Evolutionary conservation across 1,139 yeast species (phyloP).

Genomic region (Zygosaccharomyces pseudobailii): DNA sequence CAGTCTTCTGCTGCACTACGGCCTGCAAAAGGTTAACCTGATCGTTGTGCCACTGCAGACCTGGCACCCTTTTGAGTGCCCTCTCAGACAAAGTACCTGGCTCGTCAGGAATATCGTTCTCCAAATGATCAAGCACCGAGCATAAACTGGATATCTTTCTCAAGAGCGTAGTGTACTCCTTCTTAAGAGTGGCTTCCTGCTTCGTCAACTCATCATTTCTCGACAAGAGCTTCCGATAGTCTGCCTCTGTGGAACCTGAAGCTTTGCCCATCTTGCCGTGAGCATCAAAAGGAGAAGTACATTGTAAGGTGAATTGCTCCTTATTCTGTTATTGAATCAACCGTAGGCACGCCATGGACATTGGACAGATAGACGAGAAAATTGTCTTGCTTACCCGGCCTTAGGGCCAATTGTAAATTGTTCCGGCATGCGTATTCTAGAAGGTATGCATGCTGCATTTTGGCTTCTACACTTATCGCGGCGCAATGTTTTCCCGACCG

Average conservation of each 20-base stretch:
- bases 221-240: slow-evolving; percentile 17
- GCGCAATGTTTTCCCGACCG: no score
- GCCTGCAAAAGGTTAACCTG: slow-evolving; percentile 18
- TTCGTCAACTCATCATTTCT: slow-evolving; percentile 31
- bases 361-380: no score
- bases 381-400: no score
- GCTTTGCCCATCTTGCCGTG: slow-evolving; percentile 2
- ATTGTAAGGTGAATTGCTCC: neutral
- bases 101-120: slow-evolving; percentile 10
- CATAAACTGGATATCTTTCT: slow-evolving; percentile 31
- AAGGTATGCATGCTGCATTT: no score
- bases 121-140: slow-evolving; percentile 24
- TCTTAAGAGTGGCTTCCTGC: slow-evolving; percentile 28
- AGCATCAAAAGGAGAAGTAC: neutral
- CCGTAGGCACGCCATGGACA: no score
- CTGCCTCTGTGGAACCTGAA: slow-evolving; percentile 8
- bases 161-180: slow-evolving; percentile 31
- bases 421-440: no score
- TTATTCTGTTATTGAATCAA: neutral
- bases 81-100: slow-evolving; percentile 17
- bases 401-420: no score
- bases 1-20: slow-evolving; percentile 10
- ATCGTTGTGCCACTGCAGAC: slow-evolving; percentile 27
- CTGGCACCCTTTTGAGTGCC: slow-evolving; percentile 22
- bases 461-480: no score